phyloP scores from a whole-genome alignment of 2,329 filamentous ascomycete species.

The Teratosphaeria zuluensis region DNA sequence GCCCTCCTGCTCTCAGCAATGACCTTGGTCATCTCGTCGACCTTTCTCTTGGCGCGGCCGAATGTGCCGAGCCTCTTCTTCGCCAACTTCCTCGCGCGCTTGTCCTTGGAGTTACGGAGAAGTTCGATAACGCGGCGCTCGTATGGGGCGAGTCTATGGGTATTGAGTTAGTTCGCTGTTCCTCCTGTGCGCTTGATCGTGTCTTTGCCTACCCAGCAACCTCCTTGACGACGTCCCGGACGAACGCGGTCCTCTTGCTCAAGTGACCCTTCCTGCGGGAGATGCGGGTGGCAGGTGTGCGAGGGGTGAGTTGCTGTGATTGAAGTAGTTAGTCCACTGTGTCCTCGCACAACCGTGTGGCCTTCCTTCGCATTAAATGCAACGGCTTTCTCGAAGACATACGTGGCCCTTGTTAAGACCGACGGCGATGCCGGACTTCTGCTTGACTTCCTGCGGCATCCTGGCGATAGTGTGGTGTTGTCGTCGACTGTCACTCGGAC shows the following conservation, averaged over 20 bases:
- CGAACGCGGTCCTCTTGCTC: slow-evolving; percentile 94
- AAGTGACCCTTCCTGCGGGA: slow-evolving; percentile 84
- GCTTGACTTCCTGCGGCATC: slow-evolving; percentile 47
- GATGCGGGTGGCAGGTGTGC: slow-evolving; percentile 39
- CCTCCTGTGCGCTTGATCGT: background rate
- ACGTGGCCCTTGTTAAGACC: slow-evolving; percentile 59
- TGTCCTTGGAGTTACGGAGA: slow-evolving; percentile 98
- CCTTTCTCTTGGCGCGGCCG: slow-evolving; percentile 98
- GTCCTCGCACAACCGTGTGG: background rate
- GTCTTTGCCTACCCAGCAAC: slow-evolving; percentile 66
- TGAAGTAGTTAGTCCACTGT: slow-evolving; percentile 12
- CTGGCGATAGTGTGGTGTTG: slow-evolving; percentile 23
- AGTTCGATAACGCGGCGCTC: slow-evolving; percentile 99
- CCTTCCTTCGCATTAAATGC: slow-evolving; percentile 3
- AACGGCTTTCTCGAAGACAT: slow-evolving; percentile 32
- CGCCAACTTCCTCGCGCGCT: slow-evolving; percentile 96
- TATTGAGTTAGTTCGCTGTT: slow-evolving; percentile 5
- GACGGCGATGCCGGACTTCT: slow-evolving; percentile 46
- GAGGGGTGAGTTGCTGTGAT: slow-evolving; percentile 41
- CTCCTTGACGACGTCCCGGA: slow-evolving; percentile 96
- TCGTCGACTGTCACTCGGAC: slow-evolving; percentile 3
- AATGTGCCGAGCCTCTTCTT: slow-evolving; percentile 99
- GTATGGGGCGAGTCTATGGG: slow-evolving; percentile 42
- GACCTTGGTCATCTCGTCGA: slow-evolving; percentile 96
- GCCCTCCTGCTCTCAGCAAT: slow-evolving; percentile 89